Base-by-base conservation (phyloP, 1,139 yeast species). In the Blastobotrys proliferans region DNA sequence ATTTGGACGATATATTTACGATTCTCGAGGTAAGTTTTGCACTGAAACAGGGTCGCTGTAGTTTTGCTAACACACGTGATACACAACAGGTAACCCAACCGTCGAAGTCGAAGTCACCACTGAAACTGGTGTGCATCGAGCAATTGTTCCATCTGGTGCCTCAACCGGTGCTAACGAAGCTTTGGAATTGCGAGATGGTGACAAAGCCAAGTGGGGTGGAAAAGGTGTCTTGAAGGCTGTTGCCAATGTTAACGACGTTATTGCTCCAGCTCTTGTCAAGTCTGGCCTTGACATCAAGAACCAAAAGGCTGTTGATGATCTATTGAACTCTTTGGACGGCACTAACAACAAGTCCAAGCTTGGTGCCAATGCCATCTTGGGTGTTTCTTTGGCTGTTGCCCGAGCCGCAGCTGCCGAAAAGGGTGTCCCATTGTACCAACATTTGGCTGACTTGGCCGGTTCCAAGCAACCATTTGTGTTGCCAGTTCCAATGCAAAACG, bases 401-500 rank as follows among this genome's bases (percentile, higher is more conserved):
- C 84, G 85, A 71, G 96, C 96, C 52, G 97, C 87, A 67, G 96
- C 97, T 52, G 95, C 94, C 58, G 86, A 79, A 72, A 83, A 83
- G 77, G 74, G 73, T 52, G 83, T 85, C 51, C 95, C 95, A 67
- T 79, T 87, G 64, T 88, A 86, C 80, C 70, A 76, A 64, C 94
- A 88, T 75, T 73, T 87, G 66, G 78, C 92, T 58, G 83, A 80
- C 58, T 65, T 88, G 55, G 67, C 95, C 51, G 73, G 68, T 52
- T 64, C 85, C 54, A 74, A 80, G 63, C 65, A 74, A 63, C 87
- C 90, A 68, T 85, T 68, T 68, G 94, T 86, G 48, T 73, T 86
- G 66, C 95, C 95, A 70, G 95, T 88, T 70, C 95, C 96, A 58
- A 86, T 87, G 87, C 92, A 85, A 76, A 90, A 90, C 74, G 97